A percentile compares a stretch with the other conserved stretches of the same genome.
phyloP scores from a whole-genome alignment of 2,329 filamentous ascomycete genomes.

The Colletotrichum shisoi region DNA sequence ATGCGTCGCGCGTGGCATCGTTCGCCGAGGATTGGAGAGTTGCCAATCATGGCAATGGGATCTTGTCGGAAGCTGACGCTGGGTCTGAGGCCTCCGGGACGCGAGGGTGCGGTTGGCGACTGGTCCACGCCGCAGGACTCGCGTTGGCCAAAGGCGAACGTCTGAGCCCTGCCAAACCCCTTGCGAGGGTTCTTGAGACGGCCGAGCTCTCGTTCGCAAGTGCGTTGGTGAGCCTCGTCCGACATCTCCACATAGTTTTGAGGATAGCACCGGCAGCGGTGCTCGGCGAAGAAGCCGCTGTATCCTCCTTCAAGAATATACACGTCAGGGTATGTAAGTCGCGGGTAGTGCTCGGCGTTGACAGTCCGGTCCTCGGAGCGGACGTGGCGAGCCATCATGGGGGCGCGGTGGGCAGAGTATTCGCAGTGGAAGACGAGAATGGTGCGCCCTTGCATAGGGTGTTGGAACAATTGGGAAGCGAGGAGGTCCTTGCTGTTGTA shows the following conservation, averaged over 20 bases:
- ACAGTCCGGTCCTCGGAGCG: constrained; percentile 85
- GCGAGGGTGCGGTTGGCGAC: constrained; percentile 63
- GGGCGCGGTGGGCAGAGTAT: constrained; percentile 95
- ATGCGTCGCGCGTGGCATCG: constrained; percentile 66
- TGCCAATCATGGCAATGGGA: constrained; percentile 55
- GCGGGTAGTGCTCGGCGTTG: constrained; percentile 87
- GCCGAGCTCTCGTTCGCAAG: constrained; percentile 93
- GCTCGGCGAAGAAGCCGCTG: constrained; percentile 85
- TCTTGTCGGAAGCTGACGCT: constrained; percentile 49
- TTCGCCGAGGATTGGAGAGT: constrained; percentile 58
- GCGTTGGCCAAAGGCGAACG: constrained; percentile 90
- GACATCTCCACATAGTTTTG: constrained; percentile 98
- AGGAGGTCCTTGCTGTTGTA: constrained; percentile 96
- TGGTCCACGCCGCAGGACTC: constrained; percentile 60
- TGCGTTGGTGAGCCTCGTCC: constrained; percentile 86
- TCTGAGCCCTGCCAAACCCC: constrained; percentile 86
- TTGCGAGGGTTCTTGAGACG: constrained; percentile 86
- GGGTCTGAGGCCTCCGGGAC: constrained; percentile 49
- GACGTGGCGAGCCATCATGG: constrained; percentile 93
- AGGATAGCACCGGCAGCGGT: constrained; percentile 84
- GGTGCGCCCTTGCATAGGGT: constrained; percentile 72
- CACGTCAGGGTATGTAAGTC: constrained; percentile 92
- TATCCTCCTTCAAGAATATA: constrained; percentile 98
- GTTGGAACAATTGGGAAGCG: constrained; percentile 78
- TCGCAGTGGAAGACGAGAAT: constrained; percentile 96